These are phyloP conservation scores for Hansenula anomala DNA, from an alignment of 1,139 yeast genomes.

Conservation along the genomic window DNA sequence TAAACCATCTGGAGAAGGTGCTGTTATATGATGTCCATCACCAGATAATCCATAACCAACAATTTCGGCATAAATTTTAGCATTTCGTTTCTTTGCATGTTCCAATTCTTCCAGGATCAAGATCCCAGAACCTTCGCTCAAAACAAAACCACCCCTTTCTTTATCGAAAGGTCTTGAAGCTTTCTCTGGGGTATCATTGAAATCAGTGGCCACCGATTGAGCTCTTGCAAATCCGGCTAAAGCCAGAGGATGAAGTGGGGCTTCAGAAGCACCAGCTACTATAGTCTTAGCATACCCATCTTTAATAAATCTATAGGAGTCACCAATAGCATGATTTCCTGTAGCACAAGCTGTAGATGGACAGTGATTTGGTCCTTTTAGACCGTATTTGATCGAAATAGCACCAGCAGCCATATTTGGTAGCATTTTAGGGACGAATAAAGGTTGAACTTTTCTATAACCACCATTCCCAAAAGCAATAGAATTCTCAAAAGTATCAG, in stretches of 20 bases:
- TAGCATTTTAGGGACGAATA: constrained; percentile 77
- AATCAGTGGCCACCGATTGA: constrained; percentile 66
- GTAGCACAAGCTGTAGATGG: constrained; percentile 97
- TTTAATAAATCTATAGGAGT: constrained; percentile 75
- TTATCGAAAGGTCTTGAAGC: constrained; percentile 90
- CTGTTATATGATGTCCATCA: constrained; percentile 91
- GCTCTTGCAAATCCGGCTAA: constrained; percentile 92
- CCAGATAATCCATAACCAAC: constrained; percentile 88
- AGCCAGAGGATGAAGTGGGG: constrained; percentile 81
- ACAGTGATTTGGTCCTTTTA: constrained; percentile 83
- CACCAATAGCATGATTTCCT: constrained; percentile 92
- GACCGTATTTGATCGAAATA: constrained; percentile 69
- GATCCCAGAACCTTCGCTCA: constrained; percentile 91
- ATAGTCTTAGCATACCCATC: constrained; percentile 81
- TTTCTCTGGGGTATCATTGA: constrained; percentile 51
- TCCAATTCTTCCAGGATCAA: constrained; percentile 70
- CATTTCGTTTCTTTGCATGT: constrained; percentile 66
- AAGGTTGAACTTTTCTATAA: constrained; percentile 73
- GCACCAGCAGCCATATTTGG: constrained; percentile 96
- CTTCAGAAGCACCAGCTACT: constrained; percentile 92
- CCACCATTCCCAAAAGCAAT: constrained; percentile 47
- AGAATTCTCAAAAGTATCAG: constrained; percentile 64
- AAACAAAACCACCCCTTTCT: constrained; percentile 78
- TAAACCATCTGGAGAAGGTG: constrained; percentile 76
- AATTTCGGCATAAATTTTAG: constrained; percentile 72